Base-by-base conservation (phyloP, 345 rosid genomes). In the Brassica juncea region DNA sequence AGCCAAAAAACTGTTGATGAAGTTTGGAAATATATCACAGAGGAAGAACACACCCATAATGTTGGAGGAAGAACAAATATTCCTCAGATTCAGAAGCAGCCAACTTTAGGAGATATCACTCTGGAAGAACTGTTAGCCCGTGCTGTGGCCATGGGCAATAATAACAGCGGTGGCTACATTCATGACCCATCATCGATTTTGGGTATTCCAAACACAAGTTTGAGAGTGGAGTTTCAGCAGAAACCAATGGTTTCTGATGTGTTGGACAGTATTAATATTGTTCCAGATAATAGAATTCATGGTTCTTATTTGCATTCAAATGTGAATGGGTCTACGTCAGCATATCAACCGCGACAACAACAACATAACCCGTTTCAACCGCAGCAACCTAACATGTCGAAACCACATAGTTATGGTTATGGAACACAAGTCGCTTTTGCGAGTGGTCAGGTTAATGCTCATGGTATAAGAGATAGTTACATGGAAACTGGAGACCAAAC, bases 1-100 rank as follows among this genome's bases (percentile, higher is more conserved):
- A 89, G 93, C 82, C 90, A 85, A 57, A 90, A 88, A 82, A 87
- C 91, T 2, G 91, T 90, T 66, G 97, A 90, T 63, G 90, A 92
- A 83, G 94, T 94, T 42, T 91, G 94, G 94, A 89, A 80, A 80
- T 85, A 85, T 78, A 75, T 91, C 19, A 73, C 88, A 0, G 87
- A 85, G 79, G 93, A 88, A 11, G 86, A 70, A 58, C 47, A 31
- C 32, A 32, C 15, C 6, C 3, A 8, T 0, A 81, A 82, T 30
- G 85, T 86, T 61, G 86, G 62, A 8, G 28, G 80, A 37, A 77
- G 62, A 6, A 11, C 69, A 57, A 84, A 66, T 73, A 54, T 84
- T 80, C 88, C 92, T 0, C 59, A 74, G 7, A n/a, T 74, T 64
- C 88, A 87, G 58, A 84, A 92, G 82, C 97, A 94, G 84, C 96